Evolutionary conservation across 306 rosid species (phyloP), one percentile per base, ranked within the genome.

Genomic region (Inga oerstediana): DNA sequence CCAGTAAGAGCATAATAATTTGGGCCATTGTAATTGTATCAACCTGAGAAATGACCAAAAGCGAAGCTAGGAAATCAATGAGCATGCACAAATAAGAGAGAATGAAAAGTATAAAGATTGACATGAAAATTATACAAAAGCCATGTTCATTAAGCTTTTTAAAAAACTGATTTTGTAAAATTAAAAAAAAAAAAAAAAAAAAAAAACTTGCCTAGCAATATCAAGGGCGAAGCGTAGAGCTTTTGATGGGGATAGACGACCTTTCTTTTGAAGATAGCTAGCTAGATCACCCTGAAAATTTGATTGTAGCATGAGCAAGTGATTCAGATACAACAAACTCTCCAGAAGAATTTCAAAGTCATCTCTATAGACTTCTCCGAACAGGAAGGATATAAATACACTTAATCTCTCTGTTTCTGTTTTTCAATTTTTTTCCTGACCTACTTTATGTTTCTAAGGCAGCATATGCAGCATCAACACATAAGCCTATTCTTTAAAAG

Each of bases 161-260:
- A 8, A 41, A 41, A 62, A 83, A 41, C 71, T 32, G 77, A 22
- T 78, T 81, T 79, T 77, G 72, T 83, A 66, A 77, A 5, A 5
- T 4, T 84, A 79, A 64, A 45, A 22, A 58, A 3, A 20, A 58
- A 22, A 85, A 79, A 64, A 45, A 22, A 58, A 3, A 20, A 58
- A 22, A 24, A 22, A 8, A 80, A 90, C 98, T 86, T 89, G 93
- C 99, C 99, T 94, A 52, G 98, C 98, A 78, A 97, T 87, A 81
- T 97, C 99, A 76, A 94, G 94, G 74, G 97, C 88, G 79, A 97
- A 92, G 80, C 93, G 91, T 77, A 97, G 86, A 82, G 86, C 92
- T 93, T 92, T 97, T 68, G 95, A 91, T 72, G 92, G 97, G 83
- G 99, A 91, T 19, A 94, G 80, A 70, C 99, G 97, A 73, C 99